These are phyloP conservation scores for Phtheirospermum japonicum DNA, from an alignment of 257 asterid genomes.

Conservation along the genomic window DNA sequence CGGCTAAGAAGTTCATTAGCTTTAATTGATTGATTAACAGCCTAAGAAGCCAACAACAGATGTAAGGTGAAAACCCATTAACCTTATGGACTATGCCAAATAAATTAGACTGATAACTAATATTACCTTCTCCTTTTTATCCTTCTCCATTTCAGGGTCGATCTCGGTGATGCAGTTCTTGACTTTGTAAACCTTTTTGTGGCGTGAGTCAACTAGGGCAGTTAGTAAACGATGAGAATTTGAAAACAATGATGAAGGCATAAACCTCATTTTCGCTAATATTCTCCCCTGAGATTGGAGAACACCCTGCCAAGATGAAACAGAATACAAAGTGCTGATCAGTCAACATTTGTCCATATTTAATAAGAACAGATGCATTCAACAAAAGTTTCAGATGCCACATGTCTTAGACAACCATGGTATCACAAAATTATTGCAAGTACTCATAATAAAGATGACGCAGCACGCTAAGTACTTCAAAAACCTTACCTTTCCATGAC, in stretches of 20 bases:
- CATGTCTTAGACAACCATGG: not conserved
- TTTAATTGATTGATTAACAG: slow-evolving; percentile 79
- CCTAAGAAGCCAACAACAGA: slow-evolving; percentile 42
- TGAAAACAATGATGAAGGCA: slow-evolving; percentile 95
- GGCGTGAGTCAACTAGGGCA: slow-evolving; percentile 97
- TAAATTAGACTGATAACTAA: slow-evolving; percentile 9
- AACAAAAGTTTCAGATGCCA: slow-evolving; percentile 14
- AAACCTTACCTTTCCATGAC: slow-evolving; percentile 78
- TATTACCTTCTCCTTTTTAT: slow-evolving; percentile 81
- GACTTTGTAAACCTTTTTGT: slow-evolving; percentile 87
- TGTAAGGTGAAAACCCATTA: slow-evolving; percentile 19
- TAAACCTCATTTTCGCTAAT: slow-evolving; percentile 83
- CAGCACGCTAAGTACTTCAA: not conserved
- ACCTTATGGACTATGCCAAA: slow-evolving; percentile 12
- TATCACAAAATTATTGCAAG: not conserved
- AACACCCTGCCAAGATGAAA: slow-evolving; percentile 59
- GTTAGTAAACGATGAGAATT: slow-evolving; percentile 91
- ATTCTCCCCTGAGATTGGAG: slow-evolving; percentile 97
- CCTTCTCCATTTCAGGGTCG: slow-evolving; percentile 99
- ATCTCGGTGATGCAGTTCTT: slow-evolving; percentile 96
- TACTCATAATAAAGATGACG: not conserved
- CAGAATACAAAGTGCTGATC: slow-evolving; percentile 20
- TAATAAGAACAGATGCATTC: slow-evolving; percentile 14
- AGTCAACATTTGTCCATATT: slow-evolving; percentile 3
- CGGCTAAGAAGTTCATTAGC: slow-evolving; percentile 86